phyloP scores from a whole-genome alignment of 2,329 filamentous ascomycete genomes.

The Fusarium aywerte region DNA sequence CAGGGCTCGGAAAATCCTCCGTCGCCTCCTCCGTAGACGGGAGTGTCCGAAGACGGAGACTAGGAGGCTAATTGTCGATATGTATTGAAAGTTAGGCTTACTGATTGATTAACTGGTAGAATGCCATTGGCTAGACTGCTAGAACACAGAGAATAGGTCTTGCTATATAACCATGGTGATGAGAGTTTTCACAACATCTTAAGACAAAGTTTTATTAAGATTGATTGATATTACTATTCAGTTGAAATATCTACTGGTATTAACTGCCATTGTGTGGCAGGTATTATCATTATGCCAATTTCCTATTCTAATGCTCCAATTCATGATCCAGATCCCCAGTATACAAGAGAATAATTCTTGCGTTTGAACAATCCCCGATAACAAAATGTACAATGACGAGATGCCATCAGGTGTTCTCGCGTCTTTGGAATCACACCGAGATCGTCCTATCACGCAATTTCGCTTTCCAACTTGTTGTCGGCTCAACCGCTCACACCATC shows the following conservation, averaged over 20 bases:
- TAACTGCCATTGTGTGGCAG: conserved; percentile 18
- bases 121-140: conserved; percentile 36
- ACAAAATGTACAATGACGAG: conserved; percentile 16
- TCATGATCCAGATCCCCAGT: conserved; percentile 20
- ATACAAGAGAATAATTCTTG: conserved; percentile 18
- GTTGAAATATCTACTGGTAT: conserved; percentile 25
- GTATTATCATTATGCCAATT: conserved; percentile 36
- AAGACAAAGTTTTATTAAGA: background rate
- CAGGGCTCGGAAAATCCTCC: conserved; percentile 15
- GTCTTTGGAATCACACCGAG: conserved; percentile 27
- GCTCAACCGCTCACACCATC: conserved; percentile 35
- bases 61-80: conserved; percentile 3
- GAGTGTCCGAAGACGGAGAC: conserved; percentile 36
- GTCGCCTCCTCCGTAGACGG: conserved; percentile 28
- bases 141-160: background rate
- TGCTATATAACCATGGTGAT: background rate
- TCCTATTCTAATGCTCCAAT: conserved; percentile 18
- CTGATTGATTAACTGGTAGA: conserved; percentile 43
- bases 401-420: conserved; percentile 22
- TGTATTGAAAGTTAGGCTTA: conserved; percentile 23
- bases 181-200: background rate
- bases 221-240: background rate
- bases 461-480: conserved; percentile 25
- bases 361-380: conserved; percentile 2
- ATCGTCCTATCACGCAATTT: conserved; percentile 45